Conservation (phyloP, 2,329 filamentous ascomycete genomes). For the Ustulina deusta region DNA sequence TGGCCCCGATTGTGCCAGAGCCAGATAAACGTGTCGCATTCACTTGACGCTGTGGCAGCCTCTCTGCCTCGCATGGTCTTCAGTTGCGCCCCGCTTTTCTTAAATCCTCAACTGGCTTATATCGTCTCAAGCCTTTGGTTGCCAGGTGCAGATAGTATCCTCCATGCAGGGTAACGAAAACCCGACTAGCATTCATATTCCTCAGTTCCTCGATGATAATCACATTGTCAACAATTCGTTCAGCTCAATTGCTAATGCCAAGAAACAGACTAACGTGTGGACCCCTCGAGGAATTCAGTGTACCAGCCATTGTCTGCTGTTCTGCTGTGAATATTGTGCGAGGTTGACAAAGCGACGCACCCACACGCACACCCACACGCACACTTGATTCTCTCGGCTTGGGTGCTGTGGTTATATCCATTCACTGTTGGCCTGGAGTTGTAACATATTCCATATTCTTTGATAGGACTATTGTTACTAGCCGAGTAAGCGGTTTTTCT, state of each 20-base stretch:
- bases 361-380: background rate
- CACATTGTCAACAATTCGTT: background rate
- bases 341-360: slow-evolving; percentile 7
- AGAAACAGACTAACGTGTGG: slow-evolving; percentile 7
- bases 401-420: background rate
- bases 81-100: slow-evolving; percentile 34
- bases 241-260: slow-evolving; percentile 16
- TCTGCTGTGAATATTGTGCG: background rate
- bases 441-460: slow-evolving; percentile 3
- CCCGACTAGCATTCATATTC: background rate
- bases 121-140: background rate
- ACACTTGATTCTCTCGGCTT: background rate
- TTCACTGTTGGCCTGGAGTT: slow-evolving; percentile 2
- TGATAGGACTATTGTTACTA: background rate
- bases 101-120: slow-evolving; percentile 17
- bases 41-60: slow-evolving; percentile 4
- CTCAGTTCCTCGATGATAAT: background rate
- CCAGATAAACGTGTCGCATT: slow-evolving; percentile 6
- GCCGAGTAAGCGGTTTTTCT: slow-evolving; percentile 15
- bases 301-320: slow-evolving; percentile 3
- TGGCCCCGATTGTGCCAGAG: background rate
- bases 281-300: slow-evolving; percentile 5
- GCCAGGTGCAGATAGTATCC: background rate
- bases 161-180: background rate
- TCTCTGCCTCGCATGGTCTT: slow-evolving; percentile 23